A percentile compares a stretch with the other conserved stretches of the same genome.
Conservation (phyloP, 805 yeast genomes). For the Metschnikowia peoriensis region DNA sequence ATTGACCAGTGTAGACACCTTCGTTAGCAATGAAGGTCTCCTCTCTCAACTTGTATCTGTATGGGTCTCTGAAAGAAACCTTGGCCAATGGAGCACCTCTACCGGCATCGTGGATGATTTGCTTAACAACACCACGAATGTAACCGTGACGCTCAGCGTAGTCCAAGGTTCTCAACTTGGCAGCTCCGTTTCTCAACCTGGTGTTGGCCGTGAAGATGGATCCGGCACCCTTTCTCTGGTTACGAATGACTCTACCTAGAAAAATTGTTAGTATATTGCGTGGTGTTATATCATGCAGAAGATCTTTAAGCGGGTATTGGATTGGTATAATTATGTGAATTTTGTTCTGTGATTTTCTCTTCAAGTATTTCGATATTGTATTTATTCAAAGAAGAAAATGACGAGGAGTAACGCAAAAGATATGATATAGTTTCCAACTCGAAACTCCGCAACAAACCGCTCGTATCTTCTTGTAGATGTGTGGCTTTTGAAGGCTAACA, state of each 20-base stretch:
- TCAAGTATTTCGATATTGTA: too few relatives aligned
- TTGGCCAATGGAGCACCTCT: conserved; percentile 99
- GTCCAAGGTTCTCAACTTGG: conserved; percentile 98
- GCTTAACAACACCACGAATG: conserved; percentile 99
- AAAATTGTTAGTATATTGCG: conserved; percentile 6
- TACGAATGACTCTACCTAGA: conserved; percentile 98
- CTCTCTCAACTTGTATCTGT: conserved; percentile 96
- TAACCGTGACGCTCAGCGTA: conserved; percentile 99
- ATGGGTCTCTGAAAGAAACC: conserved; percentile 85
- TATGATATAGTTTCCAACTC: too few relatives aligned
- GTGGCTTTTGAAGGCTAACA: too few relatives aligned
- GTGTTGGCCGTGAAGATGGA: conserved; percentile 99
- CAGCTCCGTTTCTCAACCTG: conserved; percentile 99
- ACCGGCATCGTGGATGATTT: conserved; percentile 98
- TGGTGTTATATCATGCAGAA: too few relatives aligned
- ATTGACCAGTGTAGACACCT: conserved; percentile 99
- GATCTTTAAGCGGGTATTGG: background rate
- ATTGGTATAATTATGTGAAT: background rate
- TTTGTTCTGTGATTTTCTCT: background rate
- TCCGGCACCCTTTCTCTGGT: conserved; percentile 99
- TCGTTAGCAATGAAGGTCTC: conserved; percentile 99
- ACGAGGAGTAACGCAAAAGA: too few relatives aligned
- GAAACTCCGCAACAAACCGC: too few relatives aligned
- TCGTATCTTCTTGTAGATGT: too few relatives aligned
- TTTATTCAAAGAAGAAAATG: too few relatives aligned